Conservation (phyloP, 176 grass and related monocot species). For the Tuctoria greenei region DNA sequence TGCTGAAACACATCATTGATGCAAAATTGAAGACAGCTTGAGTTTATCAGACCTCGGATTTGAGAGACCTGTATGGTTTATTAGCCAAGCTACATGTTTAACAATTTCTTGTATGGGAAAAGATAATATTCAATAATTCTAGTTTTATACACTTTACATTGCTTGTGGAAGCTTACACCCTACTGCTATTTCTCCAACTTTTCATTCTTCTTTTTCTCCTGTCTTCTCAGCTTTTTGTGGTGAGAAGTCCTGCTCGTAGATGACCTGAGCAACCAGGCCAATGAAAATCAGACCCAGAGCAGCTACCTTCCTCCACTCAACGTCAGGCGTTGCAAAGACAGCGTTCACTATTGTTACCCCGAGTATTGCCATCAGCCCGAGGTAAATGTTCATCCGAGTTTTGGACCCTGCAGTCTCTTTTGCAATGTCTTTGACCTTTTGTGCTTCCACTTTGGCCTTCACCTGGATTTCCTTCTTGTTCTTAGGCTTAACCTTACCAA, state of each 20-base stretch:
- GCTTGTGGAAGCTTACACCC: conserved; percentile 29
- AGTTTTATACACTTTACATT: conserved; percentile 46
- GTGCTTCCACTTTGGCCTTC: conserved; percentile 63
- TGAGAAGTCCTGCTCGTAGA: conserved; percentile 66
- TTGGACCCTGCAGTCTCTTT: conserved; percentile 60
- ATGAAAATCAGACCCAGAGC: conserved; percentile 78
- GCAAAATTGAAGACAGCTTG: conserved; percentile 62
- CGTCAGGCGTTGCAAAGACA: conserved; percentile 49
- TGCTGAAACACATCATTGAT: conserved; percentile 60
- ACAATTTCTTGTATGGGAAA: conserved; percentile 3
- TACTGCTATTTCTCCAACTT: conserved; percentile 27
- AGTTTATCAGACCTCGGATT: conserved; percentile 74
- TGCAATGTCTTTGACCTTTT: conserved; percentile 55
- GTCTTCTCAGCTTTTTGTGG: conserved; percentile 43
- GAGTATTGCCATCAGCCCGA: conserved; percentile 78
- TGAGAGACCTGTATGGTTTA: conserved; percentile 76
- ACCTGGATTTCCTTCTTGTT: conserved; percentile 42
- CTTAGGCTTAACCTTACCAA: conserved; percentile 55
- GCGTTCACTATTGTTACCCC: conserved; percentile 63
- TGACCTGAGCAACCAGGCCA: conserved; percentile 66
- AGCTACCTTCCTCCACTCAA: conserved; percentile 83
- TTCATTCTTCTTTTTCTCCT: conserved; percentile 45
- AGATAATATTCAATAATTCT: conserved; percentile 30
- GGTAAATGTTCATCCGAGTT: conserved; percentile 74
- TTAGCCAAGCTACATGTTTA: conserved; percentile 57